These are phyloP conservation scores for Telfairia occidentalis DNA, from an alignment of 331 rosid species.

Conservation along the genomic window DNA sequence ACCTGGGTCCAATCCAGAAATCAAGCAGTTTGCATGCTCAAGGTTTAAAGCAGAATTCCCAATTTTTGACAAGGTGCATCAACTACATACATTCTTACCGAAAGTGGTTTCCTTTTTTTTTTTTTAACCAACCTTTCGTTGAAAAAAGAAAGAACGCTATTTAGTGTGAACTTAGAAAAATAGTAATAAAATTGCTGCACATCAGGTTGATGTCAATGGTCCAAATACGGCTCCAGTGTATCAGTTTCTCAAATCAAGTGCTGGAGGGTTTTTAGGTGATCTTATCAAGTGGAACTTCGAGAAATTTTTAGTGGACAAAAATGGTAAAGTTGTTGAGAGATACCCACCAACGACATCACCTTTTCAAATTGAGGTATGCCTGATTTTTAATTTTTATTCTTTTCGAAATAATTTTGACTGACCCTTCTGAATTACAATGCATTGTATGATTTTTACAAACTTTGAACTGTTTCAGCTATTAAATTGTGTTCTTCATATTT, in stretches of 20 bases:
- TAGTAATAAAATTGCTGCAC: slow-evolving; percentile 14
- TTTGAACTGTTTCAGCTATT: neutral
- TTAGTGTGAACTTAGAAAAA: neutral
- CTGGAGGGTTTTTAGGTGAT: slow-evolving; percentile 86
- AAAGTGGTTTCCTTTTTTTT: no score
- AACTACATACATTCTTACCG: neutral
- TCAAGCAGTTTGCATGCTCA: slow-evolving; percentile 93
- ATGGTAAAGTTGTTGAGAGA: slow-evolving; percentile 88
- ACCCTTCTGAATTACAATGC: neutral
- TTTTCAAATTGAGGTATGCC: slow-evolving; percentile 84
- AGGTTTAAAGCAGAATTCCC: slow-evolving; percentile 91
- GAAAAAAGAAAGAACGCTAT: no score
- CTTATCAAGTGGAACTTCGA: slow-evolving; percentile 92
- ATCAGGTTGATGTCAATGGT: slow-evolving; percentile 96
- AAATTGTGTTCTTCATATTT: neutral
- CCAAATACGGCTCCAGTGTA: slow-evolving; percentile 84
- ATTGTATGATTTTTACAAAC: neutral
- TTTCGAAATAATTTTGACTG: neutral
- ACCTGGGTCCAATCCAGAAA: slow-evolving; percentile 81
- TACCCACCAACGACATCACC: slow-evolving; percentile 91
- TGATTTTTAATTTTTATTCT: neutral
- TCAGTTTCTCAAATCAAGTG: slow-evolving; percentile 81
- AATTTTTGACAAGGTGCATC: slow-evolving; percentile 77
- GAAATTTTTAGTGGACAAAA: slow-evolving; percentile 92
- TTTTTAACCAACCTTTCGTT: no score